Evolutionary conservation across 495 filamentous ascomycete genomes (phyloP), one percentile per base, ranked within the genome.

Genomic region (Lindgomyces ingoldianus): DNA sequence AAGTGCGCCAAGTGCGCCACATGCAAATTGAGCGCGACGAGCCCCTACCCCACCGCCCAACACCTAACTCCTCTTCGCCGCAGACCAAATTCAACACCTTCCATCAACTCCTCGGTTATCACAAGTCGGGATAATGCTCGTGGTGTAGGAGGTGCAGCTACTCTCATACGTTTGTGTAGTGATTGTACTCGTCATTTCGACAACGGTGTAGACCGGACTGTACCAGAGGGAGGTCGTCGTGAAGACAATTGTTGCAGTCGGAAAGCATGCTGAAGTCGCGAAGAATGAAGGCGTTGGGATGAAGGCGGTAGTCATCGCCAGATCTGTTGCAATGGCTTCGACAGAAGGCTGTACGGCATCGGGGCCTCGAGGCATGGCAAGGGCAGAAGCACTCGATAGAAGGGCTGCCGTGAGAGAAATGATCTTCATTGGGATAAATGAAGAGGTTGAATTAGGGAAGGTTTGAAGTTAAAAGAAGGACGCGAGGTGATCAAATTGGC

Each of bases 141-240:
- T 52, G 8, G 24, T 52, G 48, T 52, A 52, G 3, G 48, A 24
- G 9, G 18, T 52, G 22, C 48, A 52, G 25, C 19, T 29, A 22
- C 48, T 52, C 48, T 52, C 48, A n/a, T 24, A 52, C 4, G 25
- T 24, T 29, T 18, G 12, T 3, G 48, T 52, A 8, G 48, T 27
- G 25, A 52, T 27, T 27, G 48, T 52, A 4, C 25, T 52, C 3
- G 48, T 52, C n/a, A 21, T 24, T 25, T 52, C 48, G 11, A 52
- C n/a, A n/a, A 52, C n/a, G 8, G 48, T 52, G 25, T 25, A 52
- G 9, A 25, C n/a, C 26, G n/a, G 48, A 9, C 25, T 29, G 48
- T 52, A 52, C 48, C 48, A 52, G 11, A 52, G 48, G 12, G 48
- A 52, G 3, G 48, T 52, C 18, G 48, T 52, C 4, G 18, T 52